Evolutionary conservation across 2,329 filamentous ascomycete species (phyloP), one percentile per base, ranked within the genome.

Genomic region (Trichoderma guizhouense): DNA sequence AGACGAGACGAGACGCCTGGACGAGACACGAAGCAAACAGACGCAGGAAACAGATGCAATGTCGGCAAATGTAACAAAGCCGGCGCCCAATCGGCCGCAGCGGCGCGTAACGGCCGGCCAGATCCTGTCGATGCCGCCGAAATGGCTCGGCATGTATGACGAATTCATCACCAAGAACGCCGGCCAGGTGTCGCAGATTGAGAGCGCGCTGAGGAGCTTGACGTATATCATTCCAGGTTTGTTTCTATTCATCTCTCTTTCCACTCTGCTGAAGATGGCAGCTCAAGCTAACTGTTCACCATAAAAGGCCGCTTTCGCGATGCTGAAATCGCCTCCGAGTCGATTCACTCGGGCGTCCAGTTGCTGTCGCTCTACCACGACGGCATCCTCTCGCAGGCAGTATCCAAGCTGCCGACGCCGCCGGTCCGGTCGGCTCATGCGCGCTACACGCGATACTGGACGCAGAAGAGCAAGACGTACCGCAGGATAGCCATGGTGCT

Each of bases 101-200:
- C 62, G 72, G 47, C 68, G 72, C 67, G 75, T 78, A 28, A 76
- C 78, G 21, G 70, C 77, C n/a, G 77, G 77, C 39, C 78, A 78
- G 62, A 77, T 87, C 73, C 82, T 91, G 62, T 85, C 88, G 55
- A 81, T 90, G 76, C 89, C 91, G 63, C 86, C 90, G 30, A 86
- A 86, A 81, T 93, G 89, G 89, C 84, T 93, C 68, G 83, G 86
- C 75, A 88, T 90, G 83, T 97, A 97, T 82, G 90, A 91, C 78
- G 91, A 96, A 75, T 98, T 98, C 83, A 95, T 99, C 84, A 92
- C 93, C 74, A 96, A 95, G 84, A 99, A 99, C 81, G 91, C 94
- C 73, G 92, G 94, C 78, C 94, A 97, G 72, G 94, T 99, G 68
- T 93, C 94, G 64, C 95, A 97, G 84, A 95, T 99, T 74, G 96